These are phyloP conservation scores for Fagopyrum esculentum DNA, from an alignment of 148 eudicot species.

Conservation along the genomic window DNA sequence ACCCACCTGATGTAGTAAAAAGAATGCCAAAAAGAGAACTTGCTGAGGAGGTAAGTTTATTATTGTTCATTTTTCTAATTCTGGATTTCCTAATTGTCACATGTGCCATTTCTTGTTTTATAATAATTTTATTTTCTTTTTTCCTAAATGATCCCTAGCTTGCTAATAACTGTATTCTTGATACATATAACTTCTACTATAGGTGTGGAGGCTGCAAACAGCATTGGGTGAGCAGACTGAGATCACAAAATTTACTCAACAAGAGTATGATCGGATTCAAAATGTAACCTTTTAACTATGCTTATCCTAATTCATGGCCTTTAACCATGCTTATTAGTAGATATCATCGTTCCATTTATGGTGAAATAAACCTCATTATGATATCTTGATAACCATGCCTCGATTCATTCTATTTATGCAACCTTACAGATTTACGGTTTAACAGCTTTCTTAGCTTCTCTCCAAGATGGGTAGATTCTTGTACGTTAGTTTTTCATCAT, in stretches of 20 bases:
- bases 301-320: background rate
- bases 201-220: constrained; percentile 98
- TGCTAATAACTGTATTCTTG: too few species aligned
- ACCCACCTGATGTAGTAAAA: background rate
- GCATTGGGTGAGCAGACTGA: constrained; percentile 90
- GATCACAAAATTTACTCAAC: constrained; percentile 72
- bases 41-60: constrained; percentile 17
- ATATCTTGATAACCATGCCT: background rate
- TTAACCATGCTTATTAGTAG: too few species aligned
- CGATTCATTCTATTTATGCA: background rate
- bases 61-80: too few species aligned
- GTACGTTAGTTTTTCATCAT: too few species aligned
- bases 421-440: background rate
- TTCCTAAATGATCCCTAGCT: too few species aligned
- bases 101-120: too few species aligned
- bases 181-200: too few species aligned
- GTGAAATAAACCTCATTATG: background rate
- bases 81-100: too few species aligned
- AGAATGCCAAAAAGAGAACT: background rate
- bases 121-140: too few species aligned
- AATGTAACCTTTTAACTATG: constrained; percentile 35
- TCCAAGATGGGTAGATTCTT: background rate
- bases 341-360: background rate
- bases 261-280: constrained; percentile 81
- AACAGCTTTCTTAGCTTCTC: background rate